Conservation (phyloP, 768 basidiomycete genomes). For the Lactarius quietus region DNA sequence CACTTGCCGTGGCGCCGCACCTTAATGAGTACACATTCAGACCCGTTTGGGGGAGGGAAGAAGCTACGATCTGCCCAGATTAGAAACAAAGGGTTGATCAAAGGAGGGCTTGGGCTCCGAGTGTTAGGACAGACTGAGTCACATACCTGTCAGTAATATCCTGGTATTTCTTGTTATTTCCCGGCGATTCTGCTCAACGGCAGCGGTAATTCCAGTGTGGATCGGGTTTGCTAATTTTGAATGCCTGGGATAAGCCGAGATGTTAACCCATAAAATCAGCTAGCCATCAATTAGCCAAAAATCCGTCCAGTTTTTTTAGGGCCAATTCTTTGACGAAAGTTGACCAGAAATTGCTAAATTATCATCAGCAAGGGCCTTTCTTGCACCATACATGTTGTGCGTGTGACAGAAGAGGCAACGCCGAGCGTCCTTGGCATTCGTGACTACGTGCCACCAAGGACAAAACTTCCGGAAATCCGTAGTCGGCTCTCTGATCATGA, state of each 20-base stretch:
- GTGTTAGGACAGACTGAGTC: background rate
- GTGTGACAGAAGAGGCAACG: background rate
- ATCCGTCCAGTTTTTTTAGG: background rate
- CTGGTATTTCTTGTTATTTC: no score
- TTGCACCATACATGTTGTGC: background rate
- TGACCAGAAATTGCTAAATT: background rate
- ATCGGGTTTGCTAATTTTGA: background rate
- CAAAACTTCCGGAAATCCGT: constrained; percentile 2
- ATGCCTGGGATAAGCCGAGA: background rate
- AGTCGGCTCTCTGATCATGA: constrained; percentile 11
- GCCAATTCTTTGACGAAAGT: background rate
- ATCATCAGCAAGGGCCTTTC: background rate
- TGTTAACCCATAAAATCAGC: background rate
- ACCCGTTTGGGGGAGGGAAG: background rate
- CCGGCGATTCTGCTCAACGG: background rate
- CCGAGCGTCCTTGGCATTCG: constrained; percentile 1
- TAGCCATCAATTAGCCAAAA: background rate
- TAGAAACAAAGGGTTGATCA: background rate
- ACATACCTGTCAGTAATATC: background rate
- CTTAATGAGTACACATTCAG: background rate
- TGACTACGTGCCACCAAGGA: background rate
- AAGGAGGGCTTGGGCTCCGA: background rate
- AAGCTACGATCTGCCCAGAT: background rate
- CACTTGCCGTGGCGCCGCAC: background rate
- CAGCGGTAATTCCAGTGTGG: background rate